Base-by-base conservation (phyloP, 2,329 filamentous ascomycete species). In the Periconia sp. region DNA sequence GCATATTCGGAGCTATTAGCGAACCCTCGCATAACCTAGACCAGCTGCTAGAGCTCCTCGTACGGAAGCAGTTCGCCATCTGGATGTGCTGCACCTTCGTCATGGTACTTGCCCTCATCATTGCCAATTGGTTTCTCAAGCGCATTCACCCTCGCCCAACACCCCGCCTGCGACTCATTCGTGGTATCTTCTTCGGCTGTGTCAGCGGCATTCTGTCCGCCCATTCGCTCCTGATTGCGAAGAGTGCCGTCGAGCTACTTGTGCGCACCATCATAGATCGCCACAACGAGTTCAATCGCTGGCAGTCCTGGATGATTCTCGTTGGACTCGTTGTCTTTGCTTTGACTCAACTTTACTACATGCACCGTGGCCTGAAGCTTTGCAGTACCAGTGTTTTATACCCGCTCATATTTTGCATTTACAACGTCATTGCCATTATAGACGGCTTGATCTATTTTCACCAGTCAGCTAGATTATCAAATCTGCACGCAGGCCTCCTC, bases 371-470 rank as follows among this genome's bases (percentile, higher is more conserved):
- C 39, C 80, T 99, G 50, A 96, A 96, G 72, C 80, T 99, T 38
- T 91, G 95, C 69, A 96, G 92, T 40, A 97, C 94, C 16, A 96
- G 90, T 61, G 87, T 97, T 49, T 79, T 99, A 56, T 99, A 99
- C 71, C 94, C 94, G 4, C 86, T 97, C 58, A 92, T 97, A 26
- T 99, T 99, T 73, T 99, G 94, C 78, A 84, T 97, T 53, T 99
- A 97, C 79, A 99, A 99, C 78, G 96, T 99, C 63, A 92, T 97
- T 63, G 94, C 94, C 54, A 99, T 99, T 57, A 78, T 97, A 56
- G 94, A 99, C 71, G 94, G 94, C 22, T 79, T 99, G 56, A 96
- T 99, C 60, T 99, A 97, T 73, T 99, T 97, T 74, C 82, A 87
- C 59, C 94, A 99, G 71, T 88, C 87, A 39, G 86, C 90, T 52